Evolutionary conservation across 2,329 filamentous ascomycete genomes (phyloP).

Genomic region (Herpotrichia juniperi): DNA sequence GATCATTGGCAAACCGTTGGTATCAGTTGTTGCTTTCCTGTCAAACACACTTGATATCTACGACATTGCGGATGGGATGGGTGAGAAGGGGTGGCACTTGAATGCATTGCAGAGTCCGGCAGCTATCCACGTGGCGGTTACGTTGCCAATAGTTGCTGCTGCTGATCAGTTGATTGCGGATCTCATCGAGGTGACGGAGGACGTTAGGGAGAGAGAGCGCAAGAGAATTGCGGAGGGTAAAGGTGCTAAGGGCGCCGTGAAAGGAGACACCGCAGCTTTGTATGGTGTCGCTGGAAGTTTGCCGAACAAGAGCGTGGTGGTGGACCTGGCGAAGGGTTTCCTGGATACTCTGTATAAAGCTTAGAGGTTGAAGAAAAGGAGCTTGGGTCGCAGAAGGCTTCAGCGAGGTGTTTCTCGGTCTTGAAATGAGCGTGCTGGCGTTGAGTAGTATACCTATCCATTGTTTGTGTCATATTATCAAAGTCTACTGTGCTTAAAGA

Average conservation of each 20-base stretch:
- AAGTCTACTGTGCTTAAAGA: too few relatives aligned
- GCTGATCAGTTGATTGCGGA: conserved; percentile 82
- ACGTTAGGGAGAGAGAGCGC: conserved; percentile 81
- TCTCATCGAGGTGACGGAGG: conserved; percentile 64
- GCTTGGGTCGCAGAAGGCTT: too few relatives aligned
- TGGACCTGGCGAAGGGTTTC: conserved; percentile 87
- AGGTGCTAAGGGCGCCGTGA: conserved; percentile 61
- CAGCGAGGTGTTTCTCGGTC: background rate
- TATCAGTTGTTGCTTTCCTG: conserved; percentile 88
- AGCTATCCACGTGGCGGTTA: conserved; percentile 93
- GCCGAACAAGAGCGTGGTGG: conserved; percentile 94
- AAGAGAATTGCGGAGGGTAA: conserved; percentile 73
- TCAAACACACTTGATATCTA: conserved; percentile 89
- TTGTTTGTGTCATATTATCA: too few relatives aligned
- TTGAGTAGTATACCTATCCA: too few relatives aligned
- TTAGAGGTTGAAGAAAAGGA: conserved; percentile 44
- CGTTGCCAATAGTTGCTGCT: conserved; percentile 80
- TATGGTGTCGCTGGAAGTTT: conserved; percentile 95
- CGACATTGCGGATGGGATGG: conserved; percentile 90
- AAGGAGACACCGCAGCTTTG: conserved; percentile 82
- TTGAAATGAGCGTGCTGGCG: background rate
- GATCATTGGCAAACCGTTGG: conserved; percentile 82
- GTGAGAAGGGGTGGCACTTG: conserved; percentile 86
- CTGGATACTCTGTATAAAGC: conserved; percentile 92
- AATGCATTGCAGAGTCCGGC: conserved; percentile 92